These are phyloP conservation scores for Scenedesmus sp. DNA, from an alignment of 163 green algal genomes.

Conservation along the genomic window DNA sequence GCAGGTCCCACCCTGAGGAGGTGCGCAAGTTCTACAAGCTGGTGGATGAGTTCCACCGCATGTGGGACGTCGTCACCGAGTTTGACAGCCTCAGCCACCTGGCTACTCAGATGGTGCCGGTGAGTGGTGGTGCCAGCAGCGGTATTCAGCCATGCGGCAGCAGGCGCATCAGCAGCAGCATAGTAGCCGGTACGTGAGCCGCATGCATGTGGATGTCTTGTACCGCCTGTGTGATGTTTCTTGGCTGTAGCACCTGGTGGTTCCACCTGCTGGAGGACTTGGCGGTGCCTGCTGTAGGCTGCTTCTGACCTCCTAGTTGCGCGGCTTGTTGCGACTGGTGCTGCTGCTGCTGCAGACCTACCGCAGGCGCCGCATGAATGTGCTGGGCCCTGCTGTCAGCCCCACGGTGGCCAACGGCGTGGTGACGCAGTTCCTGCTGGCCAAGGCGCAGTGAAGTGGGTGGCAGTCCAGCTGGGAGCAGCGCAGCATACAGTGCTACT, in stretches of 20 bases:
- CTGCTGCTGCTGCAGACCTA: slow-evolving; percentile 57
- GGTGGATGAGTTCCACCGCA: slow-evolving; percentile 73
- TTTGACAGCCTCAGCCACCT: slow-evolving; percentile 68
- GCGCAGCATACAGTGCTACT: neutral
- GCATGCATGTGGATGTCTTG: neutral
- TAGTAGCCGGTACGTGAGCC: neutral
- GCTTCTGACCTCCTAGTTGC: neutral
- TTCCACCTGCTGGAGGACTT: neutral
- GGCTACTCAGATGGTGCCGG: slow-evolving; percentile 68
- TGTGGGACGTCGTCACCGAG: slow-evolving; percentile 75
- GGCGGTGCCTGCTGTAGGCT: neutral
- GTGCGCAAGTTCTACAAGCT: slow-evolving; percentile 73
- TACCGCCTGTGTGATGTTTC: neutral
- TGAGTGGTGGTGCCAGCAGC: slow-evolving; percentile 40
- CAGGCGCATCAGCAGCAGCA: neutral
- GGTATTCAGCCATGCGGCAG: neutral
- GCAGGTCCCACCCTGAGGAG: slow-evolving; percentile 72
- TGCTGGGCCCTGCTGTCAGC: slow-evolving; percentile 65
- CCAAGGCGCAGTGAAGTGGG: slow-evolving; percentile 19
- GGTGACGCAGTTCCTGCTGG: slow-evolving; percentile 64
- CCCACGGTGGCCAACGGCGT: slow-evolving; percentile 63
- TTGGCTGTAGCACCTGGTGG: neutral
- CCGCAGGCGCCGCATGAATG: slow-evolving; percentile 67
- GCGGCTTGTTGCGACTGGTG: neutral
- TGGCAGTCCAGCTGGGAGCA: neutral